Evolutionary conservation across 257 asterid genomes (phyloP), one percentile per base, ranked within the genome.

Genomic region (Solanum clarkiae): DNA sequence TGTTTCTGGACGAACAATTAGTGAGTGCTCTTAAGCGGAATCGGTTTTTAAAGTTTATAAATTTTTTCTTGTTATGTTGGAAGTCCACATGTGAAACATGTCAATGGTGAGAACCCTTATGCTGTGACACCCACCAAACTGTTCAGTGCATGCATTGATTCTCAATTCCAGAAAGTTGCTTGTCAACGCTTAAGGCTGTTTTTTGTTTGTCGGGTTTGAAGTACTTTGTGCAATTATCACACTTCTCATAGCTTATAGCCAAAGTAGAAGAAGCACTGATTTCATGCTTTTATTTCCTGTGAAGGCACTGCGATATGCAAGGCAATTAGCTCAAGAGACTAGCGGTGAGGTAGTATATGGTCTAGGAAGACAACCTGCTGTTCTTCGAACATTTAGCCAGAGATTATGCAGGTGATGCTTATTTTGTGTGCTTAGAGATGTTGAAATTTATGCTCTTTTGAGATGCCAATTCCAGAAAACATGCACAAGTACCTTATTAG

Each of bases 341-440:
- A 95, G 99, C 74, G 99, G 99, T 20, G 99, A 97, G 90, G 92
- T 95, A 2, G 94, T 90, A 8, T 93, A 94, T 81, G 90, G 99
- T 87, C 93, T 93, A 18, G 99, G 99, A 36, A 90, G 99, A 88
- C 99, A 97, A 86, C 99, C 99, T 10, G 99, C 98, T 79, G 98
- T 97, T 60, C 90, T 97, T 7, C 92, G 99, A 80, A 94, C 98
- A 22, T 97, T 97, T 89, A 93, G 99, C 93, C 99, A 94, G 94
- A 91, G 97, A 90, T 85, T 97, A 86, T 92, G 95, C 98, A 93
- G 98, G 99, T 97, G 70, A 44, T 20, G 86, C 13, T 79, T 62
- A 12, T 9, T 72, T 81, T 54, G 29, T 47, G 62, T 75, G 60
- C 57, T 49, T 8, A 22, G 44, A 13, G 15, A 74, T 22, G 17